phyloP scores from a whole-genome alignment of 1,284 basidiomycete species.

The Hortiboletus rubellus region DNA sequence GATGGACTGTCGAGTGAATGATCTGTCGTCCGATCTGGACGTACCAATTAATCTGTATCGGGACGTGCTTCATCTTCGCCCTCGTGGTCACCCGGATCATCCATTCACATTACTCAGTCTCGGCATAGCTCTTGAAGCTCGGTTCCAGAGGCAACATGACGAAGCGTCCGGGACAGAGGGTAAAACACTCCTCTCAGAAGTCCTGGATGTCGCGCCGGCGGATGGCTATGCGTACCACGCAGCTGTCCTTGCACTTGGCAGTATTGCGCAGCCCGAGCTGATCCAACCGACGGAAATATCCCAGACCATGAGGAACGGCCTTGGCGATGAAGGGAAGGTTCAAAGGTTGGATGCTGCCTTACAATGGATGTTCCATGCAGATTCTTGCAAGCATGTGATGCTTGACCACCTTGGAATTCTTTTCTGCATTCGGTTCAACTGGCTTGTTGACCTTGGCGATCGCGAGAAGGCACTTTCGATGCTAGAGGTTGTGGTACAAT shows the following conservation, averaged over 20 bases:
- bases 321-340: neutral
- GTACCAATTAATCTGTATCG: neutral
- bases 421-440: neutral
- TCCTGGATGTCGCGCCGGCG: neutral
- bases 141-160: neutral
- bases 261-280: neutral
- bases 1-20: neutral
- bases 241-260: neutral
- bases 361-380: neutral
- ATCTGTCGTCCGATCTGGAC: neutral
- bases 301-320: no score
- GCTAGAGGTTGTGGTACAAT: neutral
- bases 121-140: no score
- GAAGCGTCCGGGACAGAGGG: neutral
- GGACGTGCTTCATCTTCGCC: neutral
- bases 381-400: neutral
- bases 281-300: neutral
- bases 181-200: neutral
- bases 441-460: neutral
- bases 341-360: neutral
- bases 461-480: neutral
- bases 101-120: no score
- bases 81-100: no score
- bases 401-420: slow-evolving; percentile 3
- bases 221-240: neutral